Evolutionary conservation across 768 basidiomycete species (phyloP).

Genomic region (Tephrocybe sp.): DNA sequence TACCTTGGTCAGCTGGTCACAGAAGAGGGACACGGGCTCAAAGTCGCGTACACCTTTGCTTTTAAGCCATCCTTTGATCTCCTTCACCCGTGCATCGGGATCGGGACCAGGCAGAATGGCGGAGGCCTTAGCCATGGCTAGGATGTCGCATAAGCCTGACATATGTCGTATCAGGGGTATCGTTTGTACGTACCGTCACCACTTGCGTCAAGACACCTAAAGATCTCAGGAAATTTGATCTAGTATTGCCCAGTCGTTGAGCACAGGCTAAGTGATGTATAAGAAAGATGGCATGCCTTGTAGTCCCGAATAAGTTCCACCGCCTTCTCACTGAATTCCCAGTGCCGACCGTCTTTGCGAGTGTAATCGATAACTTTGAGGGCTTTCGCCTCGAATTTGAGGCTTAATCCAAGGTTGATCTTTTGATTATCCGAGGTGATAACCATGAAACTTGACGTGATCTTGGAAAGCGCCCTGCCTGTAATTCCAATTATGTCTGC

Average conservation of each 20-base stretch:
- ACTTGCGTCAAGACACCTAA: slow-evolving; percentile 64
- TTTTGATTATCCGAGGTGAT: slow-evolving; percentile 73
- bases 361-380: slow-evolving; percentile 94
- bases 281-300: slow-evolving; percentile 46
- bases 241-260: slow-evolving; percentile 26
- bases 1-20: slow-evolving; percentile 90
- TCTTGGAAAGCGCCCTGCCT: slow-evolving; percentile 79
- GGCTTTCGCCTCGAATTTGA: slow-evolving; percentile 95
- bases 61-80: slow-evolving; percentile 85
- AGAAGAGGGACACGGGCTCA: slow-evolving; percentile 89
- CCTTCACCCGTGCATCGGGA: slow-evolving; percentile 69
- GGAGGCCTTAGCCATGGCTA: slow-evolving; percentile 74
- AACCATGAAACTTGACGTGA: slow-evolving; percentile 94
- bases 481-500: slow-evolving; percentile 75
- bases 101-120: slow-evolving; percentile 55
- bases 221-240: slow-evolving; percentile 84
- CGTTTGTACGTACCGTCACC: slow-evolving; percentile 64
- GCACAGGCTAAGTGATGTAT: no score
- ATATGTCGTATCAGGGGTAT: not conserved
- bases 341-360: slow-evolving; percentile 75
- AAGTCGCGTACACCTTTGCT: slow-evolving; percentile 85
- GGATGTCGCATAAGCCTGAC: slow-evolving; percentile 1
- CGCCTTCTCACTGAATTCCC: slow-evolving; percentile 94
- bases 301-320: slow-evolving; percentile 81
- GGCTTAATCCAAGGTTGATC: slow-evolving; percentile 86